These are phyloP conservation scores for Bisporella sp. DNA, from an alignment of 2,329 filamentous ascomycete species.

Conservation along the genomic window DNA sequence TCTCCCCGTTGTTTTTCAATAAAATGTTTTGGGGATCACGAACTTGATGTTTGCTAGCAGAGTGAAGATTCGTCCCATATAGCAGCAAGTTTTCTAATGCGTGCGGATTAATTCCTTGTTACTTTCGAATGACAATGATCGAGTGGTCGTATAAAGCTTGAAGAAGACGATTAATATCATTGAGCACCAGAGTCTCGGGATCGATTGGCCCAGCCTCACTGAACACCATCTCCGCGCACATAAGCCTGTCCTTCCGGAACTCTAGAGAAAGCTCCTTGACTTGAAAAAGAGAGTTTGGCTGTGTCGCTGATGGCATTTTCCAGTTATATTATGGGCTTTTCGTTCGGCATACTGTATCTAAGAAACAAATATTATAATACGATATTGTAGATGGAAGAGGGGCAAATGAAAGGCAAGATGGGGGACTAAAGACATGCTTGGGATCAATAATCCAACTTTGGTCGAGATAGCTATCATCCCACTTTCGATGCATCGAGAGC, in stretches of 20 bases:
- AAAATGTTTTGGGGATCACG: no score
- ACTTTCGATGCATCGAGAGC: no score
- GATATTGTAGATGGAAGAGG: no score
- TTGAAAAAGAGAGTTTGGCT: not conserved
- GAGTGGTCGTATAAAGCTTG: conserved; percentile 11
- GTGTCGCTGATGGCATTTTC: not conserved
- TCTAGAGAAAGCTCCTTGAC: not conserved
- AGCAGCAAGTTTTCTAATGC: conserved; percentile 3
- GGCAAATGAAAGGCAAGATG: no score
- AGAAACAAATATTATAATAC: no score
- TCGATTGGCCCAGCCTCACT: not conserved
- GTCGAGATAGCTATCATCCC: no score
- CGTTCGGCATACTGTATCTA: no score
- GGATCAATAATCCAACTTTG: no score
- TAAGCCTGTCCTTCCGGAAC: not conserved
- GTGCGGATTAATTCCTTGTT: conserved; percentile 9
- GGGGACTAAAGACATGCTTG: no score
- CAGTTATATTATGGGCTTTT: no score
- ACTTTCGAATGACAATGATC: conserved; percentile 8
- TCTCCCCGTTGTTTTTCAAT: conserved; percentile 1
- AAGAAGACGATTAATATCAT: conserved; percentile 1
- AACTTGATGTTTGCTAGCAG: no score
- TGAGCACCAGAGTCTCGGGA: not conserved
- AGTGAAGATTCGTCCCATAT: no score
- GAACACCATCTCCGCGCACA: not conserved